Evolutionary conservation across 345 rosid species (phyloP).

Genomic region (Combretum micranthum): DNA sequence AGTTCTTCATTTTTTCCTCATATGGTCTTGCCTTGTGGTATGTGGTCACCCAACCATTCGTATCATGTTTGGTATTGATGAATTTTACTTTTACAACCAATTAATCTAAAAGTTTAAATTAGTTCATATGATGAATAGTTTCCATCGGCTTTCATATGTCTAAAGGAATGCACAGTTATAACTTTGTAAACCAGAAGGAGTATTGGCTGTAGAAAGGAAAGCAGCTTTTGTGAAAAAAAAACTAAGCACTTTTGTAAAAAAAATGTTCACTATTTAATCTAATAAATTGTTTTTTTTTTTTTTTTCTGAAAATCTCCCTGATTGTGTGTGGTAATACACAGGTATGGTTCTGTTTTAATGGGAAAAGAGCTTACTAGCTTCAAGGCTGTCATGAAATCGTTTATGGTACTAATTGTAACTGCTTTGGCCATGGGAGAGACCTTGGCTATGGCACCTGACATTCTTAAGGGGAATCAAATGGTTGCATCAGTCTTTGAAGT

Average conservation of each 20-base stretch:
- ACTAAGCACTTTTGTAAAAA: no score
- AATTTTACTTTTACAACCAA: no score
- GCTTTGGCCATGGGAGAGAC: conserved; percentile 98
- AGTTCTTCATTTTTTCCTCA: conserved; percentile 94
- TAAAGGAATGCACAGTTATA: no score
- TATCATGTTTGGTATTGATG: neutral
- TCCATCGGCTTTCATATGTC: no score
- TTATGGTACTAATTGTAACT: conserved; percentile 90
- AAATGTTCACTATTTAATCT: no score
- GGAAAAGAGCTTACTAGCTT: conserved; percentile 70
- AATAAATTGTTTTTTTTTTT: neutral
- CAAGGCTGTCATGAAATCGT: conserved; percentile 83
- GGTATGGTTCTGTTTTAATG: conserved; percentile 96
- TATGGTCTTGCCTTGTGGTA: conserved; percentile 97
- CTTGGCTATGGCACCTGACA: conserved; percentile 81
- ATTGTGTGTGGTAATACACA: conserved; percentile 6
- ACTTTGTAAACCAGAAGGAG: no score
- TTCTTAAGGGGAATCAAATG: conserved; percentile 95
- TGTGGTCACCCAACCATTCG: conserved; percentile 8
- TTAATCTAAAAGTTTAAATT: no score
- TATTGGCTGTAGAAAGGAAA: no score
- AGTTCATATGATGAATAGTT: no score
- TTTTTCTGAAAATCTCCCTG: neutral
- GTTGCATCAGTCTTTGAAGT: conserved; percentile 80
- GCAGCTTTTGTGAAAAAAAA: no score